Base-by-base conservation (phyloP, 2,329 filamentous ascomycete species). In the Macroventuria anomochaeta region DNA sequence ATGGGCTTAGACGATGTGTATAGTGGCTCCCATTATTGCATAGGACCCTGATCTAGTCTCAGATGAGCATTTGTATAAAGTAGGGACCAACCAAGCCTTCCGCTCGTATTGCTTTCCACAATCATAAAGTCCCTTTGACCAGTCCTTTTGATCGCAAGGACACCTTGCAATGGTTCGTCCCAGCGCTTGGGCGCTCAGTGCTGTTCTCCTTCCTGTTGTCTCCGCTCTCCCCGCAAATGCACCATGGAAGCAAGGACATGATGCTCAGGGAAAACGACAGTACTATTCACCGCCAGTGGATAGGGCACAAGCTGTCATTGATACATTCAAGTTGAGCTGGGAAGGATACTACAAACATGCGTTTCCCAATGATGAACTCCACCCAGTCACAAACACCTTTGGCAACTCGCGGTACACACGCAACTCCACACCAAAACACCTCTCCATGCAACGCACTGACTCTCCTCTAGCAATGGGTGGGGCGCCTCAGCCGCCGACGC, bases 401-500 rank as follows among this genome's bases (percentile, higher is more conserved):
- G 79, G 80, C 18, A 86, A 96, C 71, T 89, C 90, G 48, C 83
- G 89, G 89, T 91, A 76, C 60, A 33, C 15, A 21, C 7, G 15
- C 10, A 3, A 18, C 18, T 31, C 17, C 1, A 17, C 11, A 8
- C 23, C 8, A n/a, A n/a, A 10, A 8, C 12, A 33, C 29, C 17
- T 25, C 10, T 40, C 15, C 21, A 26, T 18, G 52, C 25, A 18
- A 10, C n/a, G 7, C n/a, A 33, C 17, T 54, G 33, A 54, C 33
- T 11, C 18, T 31, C 13, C 11, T n/a, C 5, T 53, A 93, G 90
- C 57, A 93, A 93, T 67, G 88, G 85, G 47, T 96, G 91, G 91
- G 91, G 91, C 20, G 90, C 90, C 25, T 92, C 87, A 34, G 89
- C 90, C 0, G 83, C 95, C 12, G 91, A 96, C 71, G 89, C 90